Evolutionary conservation across 768 basidiomycete genomes (phyloP), one percentile per base, ranked within the genome.

Genomic region (Boletus bicolor): DNA sequence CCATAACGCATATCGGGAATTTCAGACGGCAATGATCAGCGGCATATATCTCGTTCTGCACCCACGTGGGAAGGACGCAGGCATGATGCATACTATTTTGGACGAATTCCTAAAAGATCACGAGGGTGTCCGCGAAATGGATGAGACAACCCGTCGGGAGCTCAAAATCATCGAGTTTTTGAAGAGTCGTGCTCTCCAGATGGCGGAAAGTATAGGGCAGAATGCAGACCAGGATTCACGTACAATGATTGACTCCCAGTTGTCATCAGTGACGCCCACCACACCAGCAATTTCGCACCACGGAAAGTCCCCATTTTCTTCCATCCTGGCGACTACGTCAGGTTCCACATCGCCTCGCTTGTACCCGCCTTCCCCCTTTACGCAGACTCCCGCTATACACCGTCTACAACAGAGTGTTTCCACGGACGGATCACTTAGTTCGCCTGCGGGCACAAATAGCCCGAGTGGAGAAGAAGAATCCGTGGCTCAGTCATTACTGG

Each of bases 11-110:
- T 93, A 92, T 65, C 78, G 91, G 53, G 91, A 92, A 64, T 93
- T 93, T 71, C 91, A 92, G 68, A 86, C 89, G 9, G 87, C 89
- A 10, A 91, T 94, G 90, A 87, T 93, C 51, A 86, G 87, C 58
- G 89, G 92, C 11, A 91, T 94, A 49, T 91, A 91, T 67, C 81
- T 93, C 49, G 84, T 90, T 49, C 75, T 93, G 30, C 83, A 93
- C 58, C 91, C 89, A 2, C 83, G 76, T 37, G 91, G 90, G 4
- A 75, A 79, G 59, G 79, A 89, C 63, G 83, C 85, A 5, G 77
- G 74, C 5, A 78, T 76, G 42, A 92, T 94, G 90, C 87, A 89
- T 64, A 75, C 80, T 39, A 89, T 94, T 46, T 71, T 94, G 60
- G 90, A 93, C 56, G 80, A 77, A 4, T 94, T 92, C 70, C 76